phyloP scores from a whole-genome alignment of 192 early-diverging fungal genomes.

The Backusella mclennaniae region DNA sequence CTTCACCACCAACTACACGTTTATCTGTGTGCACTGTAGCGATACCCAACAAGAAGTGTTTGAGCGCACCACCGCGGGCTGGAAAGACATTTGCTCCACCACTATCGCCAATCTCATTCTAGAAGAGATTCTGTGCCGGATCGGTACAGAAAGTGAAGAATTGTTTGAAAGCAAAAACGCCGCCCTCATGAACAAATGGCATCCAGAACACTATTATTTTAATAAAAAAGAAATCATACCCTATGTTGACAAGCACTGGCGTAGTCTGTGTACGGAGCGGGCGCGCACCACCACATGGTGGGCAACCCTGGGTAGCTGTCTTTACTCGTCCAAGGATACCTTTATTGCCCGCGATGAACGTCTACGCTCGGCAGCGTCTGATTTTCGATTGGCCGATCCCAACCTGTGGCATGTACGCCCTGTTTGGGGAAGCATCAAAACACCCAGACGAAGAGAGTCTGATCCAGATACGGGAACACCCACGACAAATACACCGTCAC shows the following conservation, averaged over 20 bases:
- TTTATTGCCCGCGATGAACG: constrained; percentile 57
- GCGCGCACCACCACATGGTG: constrained; percentile 65
- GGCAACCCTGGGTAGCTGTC: constrained; percentile 63
- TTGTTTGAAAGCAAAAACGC: constrained; percentile 36
- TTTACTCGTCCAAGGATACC: constrained; percentile 62
- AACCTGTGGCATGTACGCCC: constrained; percentile 63
- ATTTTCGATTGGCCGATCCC: constrained; percentile 56
- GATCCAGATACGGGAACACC: constrained; percentile 11
- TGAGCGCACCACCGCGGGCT: constrained; percentile 58
- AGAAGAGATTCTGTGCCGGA: constrained; percentile 41
- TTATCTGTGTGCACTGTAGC: constrained; percentile 50
- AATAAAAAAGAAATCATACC: constrained; percentile 67
- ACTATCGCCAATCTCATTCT: constrained; percentile 63
- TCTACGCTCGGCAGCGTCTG: constrained; percentile 55
- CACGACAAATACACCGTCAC: constrained; percentile 29
- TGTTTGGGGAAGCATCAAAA: constrained; percentile 26
- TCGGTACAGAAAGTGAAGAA: constrained; percentile 18
- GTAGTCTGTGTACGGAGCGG: constrained; percentile 60
- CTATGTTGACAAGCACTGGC: constrained; percentile 65
- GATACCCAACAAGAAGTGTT: constrained; percentile 43
- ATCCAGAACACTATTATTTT: constrained; percentile 55
- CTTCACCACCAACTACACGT: constrained; percentile 64
- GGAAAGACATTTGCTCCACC: constrained; percentile 65
- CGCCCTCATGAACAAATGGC: constrained; percentile 34
- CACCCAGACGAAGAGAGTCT: not conserved